Evolutionary conservation across 2,329 filamentous ascomycete genomes (phyloP), one percentile per base, ranked within the genome.

Genomic region (Penicillium sclerotigenum): DNA sequence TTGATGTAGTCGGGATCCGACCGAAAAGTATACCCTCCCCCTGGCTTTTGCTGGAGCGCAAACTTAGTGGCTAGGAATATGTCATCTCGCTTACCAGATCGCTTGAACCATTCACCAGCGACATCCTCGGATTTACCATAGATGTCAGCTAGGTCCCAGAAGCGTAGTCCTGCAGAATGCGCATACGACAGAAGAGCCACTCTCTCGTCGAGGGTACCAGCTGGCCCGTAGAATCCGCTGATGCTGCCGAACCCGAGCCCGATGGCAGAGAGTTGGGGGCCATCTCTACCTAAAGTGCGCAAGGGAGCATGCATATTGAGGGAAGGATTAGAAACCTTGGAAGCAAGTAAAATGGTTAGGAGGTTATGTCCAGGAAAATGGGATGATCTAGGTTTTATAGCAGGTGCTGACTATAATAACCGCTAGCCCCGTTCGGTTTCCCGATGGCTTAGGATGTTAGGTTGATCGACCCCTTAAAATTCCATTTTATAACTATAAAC

Each of bases 51-150:
- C 13, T 38, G 41, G 40, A 69, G 66, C 1, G 63, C 74, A 46
- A 76, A 76, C 40, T 77, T 76, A 5, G 71, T 71, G 0, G 73
- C 68, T 0, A 77, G 65, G 62, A 77, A 77, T 54, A 77, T 71
- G 9, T 77, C 63, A 1, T 73, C 63, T 0, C 73, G 67, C 24
- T 74, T 71, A 4, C 65, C 70, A 0, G 73, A 71, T n/a, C 65
- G 63, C 50, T 67, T 67, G 60, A 77, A 69, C 75, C 75, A 77
- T 57, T 71, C 68, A 1, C 71, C 70, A 1, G 75, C 45, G 1
- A 61, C 24, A 34, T 60, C 59, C n/a, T 68, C 69, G 38, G 54
- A 65, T 58, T 71, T 66, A 0, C 36, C 48, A 40, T 73, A 73
- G 10, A 70, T 53, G 37, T 72, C 70, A 2, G 70, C 66, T 4